A percentile compares a stretch with the other conserved stretches of the same genome.
Conservation (phyloP, 116 monocot genomes). For the Thalassia testudinum region DNA sequence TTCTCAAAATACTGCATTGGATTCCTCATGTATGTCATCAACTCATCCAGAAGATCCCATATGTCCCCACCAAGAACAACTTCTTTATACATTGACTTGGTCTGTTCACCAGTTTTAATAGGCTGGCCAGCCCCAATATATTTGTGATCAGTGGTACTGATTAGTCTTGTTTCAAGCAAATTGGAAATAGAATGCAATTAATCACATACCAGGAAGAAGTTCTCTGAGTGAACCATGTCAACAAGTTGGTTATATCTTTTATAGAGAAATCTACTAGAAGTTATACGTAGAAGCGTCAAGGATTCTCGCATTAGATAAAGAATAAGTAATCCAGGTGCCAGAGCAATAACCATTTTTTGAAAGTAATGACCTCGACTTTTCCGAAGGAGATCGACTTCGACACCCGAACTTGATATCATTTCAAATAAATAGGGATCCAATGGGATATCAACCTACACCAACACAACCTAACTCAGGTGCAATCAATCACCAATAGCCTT, state of each 20-base stretch:
- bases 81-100: conserved; percentile 64
- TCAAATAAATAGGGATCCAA: conserved; percentile 85
- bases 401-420: conserved; percentile 52
- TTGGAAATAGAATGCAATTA: too few relatives aligned
- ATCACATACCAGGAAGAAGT: conserved; percentile 65
- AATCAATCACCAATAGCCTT: too few relatives aligned
- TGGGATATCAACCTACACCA: conserved; percentile 75
- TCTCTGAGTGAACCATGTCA: conserved; percentile 84
- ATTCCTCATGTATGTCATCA: conserved; percentile 93
- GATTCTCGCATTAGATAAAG: conserved; percentile 64
- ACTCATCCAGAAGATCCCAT: conserved; percentile 85
- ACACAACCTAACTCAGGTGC: too few relatives aligned
- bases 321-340: conserved; percentile 63
- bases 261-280: conserved; percentile 51
- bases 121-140: conserved; percentile 18
- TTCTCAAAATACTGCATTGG: conserved; percentile 88
- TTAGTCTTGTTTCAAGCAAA: too few relatives aligned
- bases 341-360: conserved; percentile 53
- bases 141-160: too few relatives aligned
- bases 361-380: conserved; percentile 59
- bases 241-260: conserved; percentile 81
- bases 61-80: conserved; percentile 80
- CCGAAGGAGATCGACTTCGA: conserved; percentile 87
- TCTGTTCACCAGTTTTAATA: conserved; percentile 30
- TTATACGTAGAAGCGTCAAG: conserved; percentile 60